Base-by-base conservation (phyloP, 495 filamentous ascomycete genomes). In the Diplogelasinospora grovesii region DNA sequence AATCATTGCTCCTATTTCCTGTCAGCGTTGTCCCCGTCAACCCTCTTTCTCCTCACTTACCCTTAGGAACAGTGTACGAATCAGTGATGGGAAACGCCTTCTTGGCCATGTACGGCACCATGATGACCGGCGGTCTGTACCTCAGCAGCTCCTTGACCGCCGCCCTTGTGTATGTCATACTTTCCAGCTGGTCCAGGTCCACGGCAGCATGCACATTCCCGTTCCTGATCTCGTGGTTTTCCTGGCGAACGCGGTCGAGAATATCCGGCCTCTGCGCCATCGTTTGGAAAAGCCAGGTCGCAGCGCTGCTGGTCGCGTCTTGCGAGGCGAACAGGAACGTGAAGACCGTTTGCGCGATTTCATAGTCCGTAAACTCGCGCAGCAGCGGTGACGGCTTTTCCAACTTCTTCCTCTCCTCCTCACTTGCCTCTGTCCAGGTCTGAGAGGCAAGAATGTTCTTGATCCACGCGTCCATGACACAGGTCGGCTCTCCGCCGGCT, bases 281-380 rank as follows among this genome's bases (percentile, higher is more conserved):
- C 45, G 87, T 68, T 59, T 95, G 89, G 75, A 94, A 92, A 43
- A 95, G 61, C 85, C 89, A 95, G 34, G 85, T 94, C 46, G 72
- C 76, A 36, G 89, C 88, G 35, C 84, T 86, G 59, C 83, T 89
- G 32, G 89, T 89, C 38, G 89, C 89, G 64, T 96, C 89, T 63
- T 96, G 89, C 19, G 85, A 90, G 29, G 89, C 89, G 64, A 96
- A 96, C 31, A 96, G 72, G 73, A 96, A 94, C 29, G 89, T 93
- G 68, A 95, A 90, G 39, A 96, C 52, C 2, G 89, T 95, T 69
- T 88, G 83, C 41, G 85, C 73, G 52, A 96, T 93, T 61, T 95
- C 89, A 39, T 75, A 83, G 53, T 95, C 81, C 58, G 75, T 78
- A 64, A 96, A 96, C 22, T 82, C 73, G 53, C 88, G 85, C 34